phyloP scores from a whole-genome alignment of 2,329 filamentous ascomycete species.

The Botrytis fragariae region DNA sequence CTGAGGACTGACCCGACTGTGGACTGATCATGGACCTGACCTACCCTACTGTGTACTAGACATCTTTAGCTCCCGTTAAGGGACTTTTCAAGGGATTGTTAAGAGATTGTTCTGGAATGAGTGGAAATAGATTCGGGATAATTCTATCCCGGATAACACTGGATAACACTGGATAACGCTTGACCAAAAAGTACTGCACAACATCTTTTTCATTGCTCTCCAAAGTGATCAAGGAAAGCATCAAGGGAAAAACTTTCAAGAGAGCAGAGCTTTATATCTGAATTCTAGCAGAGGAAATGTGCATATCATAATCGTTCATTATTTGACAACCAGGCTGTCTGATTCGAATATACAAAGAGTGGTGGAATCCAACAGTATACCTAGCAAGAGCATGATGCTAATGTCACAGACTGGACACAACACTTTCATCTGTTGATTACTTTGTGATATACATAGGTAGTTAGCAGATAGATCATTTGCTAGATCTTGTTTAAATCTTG shows the following conservation, averaged over 20 bases:
- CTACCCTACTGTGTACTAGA: neutral
- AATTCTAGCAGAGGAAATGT: neutral
- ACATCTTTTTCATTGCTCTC: neutral
- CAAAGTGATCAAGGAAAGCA: neutral
- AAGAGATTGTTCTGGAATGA: neutral
- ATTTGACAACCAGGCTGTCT: neutral
- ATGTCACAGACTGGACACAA: neutral
- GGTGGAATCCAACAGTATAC: neutral
- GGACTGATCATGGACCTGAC: neutral
- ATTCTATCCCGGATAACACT: neutral
- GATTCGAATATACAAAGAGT: neutral
- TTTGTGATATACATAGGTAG: neutral
- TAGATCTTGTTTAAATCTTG: neutral
- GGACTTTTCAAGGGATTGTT: neutral
- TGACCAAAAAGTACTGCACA: neutral
- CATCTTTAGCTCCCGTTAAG: neutral
- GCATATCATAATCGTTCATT: neutral
- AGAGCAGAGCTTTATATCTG: neutral
- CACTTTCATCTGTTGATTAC: neutral
- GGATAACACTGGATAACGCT: neutral
- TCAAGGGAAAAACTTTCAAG: too few relatives aligned
- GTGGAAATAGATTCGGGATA: neutral
- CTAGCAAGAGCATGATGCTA: too few relatives aligned
- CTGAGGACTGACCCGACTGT: neutral
- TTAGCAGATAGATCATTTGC: neutral